phyloP scores from a whole-genome alignment of 495 filamentous ascomycete species.

The Aspergillus cavernicola region DNA sequence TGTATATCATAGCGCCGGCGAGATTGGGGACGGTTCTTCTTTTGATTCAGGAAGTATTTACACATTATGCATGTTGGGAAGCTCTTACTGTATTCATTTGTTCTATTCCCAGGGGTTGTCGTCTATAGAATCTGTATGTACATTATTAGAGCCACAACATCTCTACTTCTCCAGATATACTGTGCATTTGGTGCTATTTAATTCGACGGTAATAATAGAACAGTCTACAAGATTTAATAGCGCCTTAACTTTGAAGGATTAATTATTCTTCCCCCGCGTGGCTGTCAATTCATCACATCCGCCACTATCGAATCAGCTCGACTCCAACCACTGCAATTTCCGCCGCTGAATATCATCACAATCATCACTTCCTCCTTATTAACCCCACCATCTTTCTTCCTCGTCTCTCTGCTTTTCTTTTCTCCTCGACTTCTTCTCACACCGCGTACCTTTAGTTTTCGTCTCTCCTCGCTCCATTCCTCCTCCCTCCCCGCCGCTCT shows the following conservation, averaged over 20 bases:
- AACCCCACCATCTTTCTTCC: conserved; percentile 10
- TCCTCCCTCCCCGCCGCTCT: conserved; percentile 11
- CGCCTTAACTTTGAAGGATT: neutral
- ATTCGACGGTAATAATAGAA: conserved; percentile 4
- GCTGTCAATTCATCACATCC: conserved; percentile 7
- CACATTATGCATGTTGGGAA: conserved; percentile 4
- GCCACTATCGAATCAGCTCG: conserved; percentile 9
- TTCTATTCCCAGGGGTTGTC: conserved; percentile 1
- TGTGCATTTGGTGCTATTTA: neutral
- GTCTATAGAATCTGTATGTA: conserved; percentile 2
- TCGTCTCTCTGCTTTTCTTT: conserved; percentile 5
- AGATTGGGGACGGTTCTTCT: conserved; percentile 21
- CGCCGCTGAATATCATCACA: conserved; percentile 10
- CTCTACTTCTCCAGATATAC: conserved; percentile 9
- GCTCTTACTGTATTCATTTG: conserved; percentile 1
- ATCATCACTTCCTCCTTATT: conserved; percentile 5
- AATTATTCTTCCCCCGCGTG: conserved; percentile 4
- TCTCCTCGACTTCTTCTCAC: neutral
- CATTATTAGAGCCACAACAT: conserved; percentile 10
- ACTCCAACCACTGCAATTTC: conserved; percentile 17
- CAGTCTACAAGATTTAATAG: conserved; percentile 1
- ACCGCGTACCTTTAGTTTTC: neutral
- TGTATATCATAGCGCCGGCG: conserved; percentile 47
- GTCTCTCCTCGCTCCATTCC: neutral
- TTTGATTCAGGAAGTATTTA: neutral